phyloP scores from a whole-genome alignment of 1,139 yeast genomes.

The Martiniozyma asiatica region DNA sequence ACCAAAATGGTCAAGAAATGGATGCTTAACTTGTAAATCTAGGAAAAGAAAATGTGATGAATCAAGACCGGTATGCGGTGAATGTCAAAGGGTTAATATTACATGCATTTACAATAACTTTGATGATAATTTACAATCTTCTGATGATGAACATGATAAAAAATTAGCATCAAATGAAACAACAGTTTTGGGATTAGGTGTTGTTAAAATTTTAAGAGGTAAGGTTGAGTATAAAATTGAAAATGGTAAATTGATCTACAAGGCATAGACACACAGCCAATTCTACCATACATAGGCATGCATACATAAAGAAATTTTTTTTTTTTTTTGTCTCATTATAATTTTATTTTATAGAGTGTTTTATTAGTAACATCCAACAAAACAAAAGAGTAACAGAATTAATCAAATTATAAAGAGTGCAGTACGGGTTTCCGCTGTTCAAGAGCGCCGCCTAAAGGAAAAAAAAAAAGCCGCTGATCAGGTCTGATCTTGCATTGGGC shows the following conservation, averaged over 20 bases:
- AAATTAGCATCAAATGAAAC: background rate
- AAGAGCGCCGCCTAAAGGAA: no score
- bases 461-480: no score
- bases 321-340: no score
- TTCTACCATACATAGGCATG: no score
- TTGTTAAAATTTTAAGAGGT: conserved; percentile 2
- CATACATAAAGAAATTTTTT: no score
- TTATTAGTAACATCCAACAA: no score
- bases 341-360: no score
- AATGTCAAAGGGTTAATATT: conserved; percentile 3
- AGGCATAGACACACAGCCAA: conserved; percentile 1
- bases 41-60: conserved; percentile 5
- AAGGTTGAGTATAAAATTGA: conserved; percentile 2
- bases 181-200: background rate
- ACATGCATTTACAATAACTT: conserved; percentile 1
- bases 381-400: no score
- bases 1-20: conserved; percentile 48
- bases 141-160: no score
- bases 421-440: no score
- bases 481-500: no score
- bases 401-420: no score
- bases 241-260: conserved; percentile 1
- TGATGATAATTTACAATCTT: background rate
- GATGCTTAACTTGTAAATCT: conserved; percentile 28
- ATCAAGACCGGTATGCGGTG: conserved; percentile 4